Percentiles rank a stretch among this genome's conserved stretches.
Conservation (phyloP, 2,329 filamentous ascomycete species). For the Monilinia polystroma region DNA sequence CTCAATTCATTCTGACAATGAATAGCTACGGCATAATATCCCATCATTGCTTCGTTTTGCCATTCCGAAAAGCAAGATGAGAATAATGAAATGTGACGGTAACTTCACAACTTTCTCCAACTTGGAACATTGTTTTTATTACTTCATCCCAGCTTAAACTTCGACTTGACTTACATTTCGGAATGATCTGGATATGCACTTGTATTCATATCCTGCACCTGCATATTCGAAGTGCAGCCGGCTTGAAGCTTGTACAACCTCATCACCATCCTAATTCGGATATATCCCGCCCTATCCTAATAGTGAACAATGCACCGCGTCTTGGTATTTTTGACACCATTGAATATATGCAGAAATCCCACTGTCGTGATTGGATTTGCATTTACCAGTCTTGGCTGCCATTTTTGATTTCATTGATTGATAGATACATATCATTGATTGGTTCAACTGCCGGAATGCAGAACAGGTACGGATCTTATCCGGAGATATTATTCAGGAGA, state of each 20-base stretch:
- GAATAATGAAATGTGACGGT: background rate
- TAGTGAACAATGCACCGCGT: background rate
- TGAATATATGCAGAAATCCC: slow-evolving; percentile 7
- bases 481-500: background rate
- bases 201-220: slow-evolving; percentile 1
- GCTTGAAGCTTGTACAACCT: slow-evolving; percentile 1
- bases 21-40: background rate
- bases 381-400: slow-evolving; percentile 12
- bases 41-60: background rate
- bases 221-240: background rate
- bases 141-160: background rate
- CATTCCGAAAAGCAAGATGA: background rate
- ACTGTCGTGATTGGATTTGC: slow-evolving; percentile 2
- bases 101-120: background rate
- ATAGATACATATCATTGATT: background rate
- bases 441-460: background rate
- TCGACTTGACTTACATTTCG: slow-evolving; percentile 4
- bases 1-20: background rate
- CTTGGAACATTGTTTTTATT: background rate
- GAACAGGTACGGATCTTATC: background rate
- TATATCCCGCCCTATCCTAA: slow-evolving; percentile 10
- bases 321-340: slow-evolving; percentile 3
- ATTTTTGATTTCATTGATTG: background rate
- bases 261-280: slow-evolving; percentile 6
- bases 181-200: background rate